Evolutionary conservation across 495 filamentous ascomycete genomes (phyloP).

Genomic region (Ascodesmis nigricans): DNA sequence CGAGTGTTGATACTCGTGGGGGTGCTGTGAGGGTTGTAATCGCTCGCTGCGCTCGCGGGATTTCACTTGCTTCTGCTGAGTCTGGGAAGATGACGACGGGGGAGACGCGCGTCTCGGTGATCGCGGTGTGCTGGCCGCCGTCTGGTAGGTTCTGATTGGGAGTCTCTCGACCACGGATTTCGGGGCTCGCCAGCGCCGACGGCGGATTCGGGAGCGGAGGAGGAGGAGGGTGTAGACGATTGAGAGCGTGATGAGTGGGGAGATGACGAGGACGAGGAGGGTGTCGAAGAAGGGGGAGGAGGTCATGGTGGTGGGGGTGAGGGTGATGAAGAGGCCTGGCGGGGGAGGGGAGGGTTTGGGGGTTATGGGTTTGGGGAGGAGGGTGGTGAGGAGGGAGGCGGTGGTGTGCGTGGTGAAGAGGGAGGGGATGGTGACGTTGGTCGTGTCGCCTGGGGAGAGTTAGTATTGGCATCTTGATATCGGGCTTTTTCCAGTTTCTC

Average conservation of each 20-base stretch:
- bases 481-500: background rate
- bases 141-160: slow-evolving; percentile 80
- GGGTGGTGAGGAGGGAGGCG: slow-evolving; percentile 74
- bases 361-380: slow-evolving; percentile 23
- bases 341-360: background rate
- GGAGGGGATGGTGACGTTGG: slow-evolving; percentile 80
- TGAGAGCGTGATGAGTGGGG: slow-evolving; percentile 73
- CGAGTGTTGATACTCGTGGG: too few species aligned
- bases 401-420: slow-evolving; percentile 90
- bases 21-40: too few species aligned
- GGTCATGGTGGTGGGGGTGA: slow-evolving; percentile 74
- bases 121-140: slow-evolving; percentile 28
- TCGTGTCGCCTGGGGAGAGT: slow-evolving; percentile 46
- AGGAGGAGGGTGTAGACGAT: slow-evolving; percentile 82
- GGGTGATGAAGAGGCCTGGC: slow-evolving; percentile 90
- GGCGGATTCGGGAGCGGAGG: slow-evolving; percentile 67
- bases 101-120: slow-evolving; percentile 17
- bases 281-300: slow-evolving; percentile 95
- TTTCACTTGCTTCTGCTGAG: slow-evolving; percentile 21
- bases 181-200: slow-evolving; percentile 81
- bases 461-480: slow-evolving; percentile 2
- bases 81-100: slow-evolving; percentile 23
- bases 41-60: background rate
- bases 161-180: slow-evolving; percentile 87
- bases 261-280: slow-evolving; percentile 74